phyloP scores from a whole-genome alignment of 176 grass and related monocot genomes.

The Canna indica region DNA sequence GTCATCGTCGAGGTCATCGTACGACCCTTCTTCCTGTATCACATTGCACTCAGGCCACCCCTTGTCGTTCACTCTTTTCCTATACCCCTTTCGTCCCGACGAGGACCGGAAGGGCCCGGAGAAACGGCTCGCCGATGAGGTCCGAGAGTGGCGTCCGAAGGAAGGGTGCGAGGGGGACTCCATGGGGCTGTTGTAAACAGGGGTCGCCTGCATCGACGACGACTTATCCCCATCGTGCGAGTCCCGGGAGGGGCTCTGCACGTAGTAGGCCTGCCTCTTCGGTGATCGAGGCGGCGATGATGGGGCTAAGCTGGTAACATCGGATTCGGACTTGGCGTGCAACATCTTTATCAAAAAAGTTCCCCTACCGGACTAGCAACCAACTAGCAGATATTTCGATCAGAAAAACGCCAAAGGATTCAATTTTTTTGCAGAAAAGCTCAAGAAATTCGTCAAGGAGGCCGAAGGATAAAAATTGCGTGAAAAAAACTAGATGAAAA shows the following conservation, averaged over 20 bases:
- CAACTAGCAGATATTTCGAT: not conserved
- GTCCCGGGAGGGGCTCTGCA: constrained; percentile 81
- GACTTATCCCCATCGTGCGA: constrained; percentile 79
- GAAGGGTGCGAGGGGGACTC: constrained; percentile 77
- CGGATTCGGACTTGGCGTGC: constrained; percentile 68
- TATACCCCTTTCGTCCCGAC: constrained; percentile 23
- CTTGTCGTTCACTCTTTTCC: constrained; percentile 30
- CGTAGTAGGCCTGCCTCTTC: constrained; percentile 68
- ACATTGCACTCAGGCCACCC: constrained; percentile 60
- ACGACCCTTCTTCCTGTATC: constrained; percentile 50
- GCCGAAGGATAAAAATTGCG: not conserved
- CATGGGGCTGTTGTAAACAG: constrained; percentile 79
- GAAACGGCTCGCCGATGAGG: constrained; percentile 73
- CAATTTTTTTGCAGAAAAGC: not conserved
- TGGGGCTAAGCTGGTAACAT: constrained; percentile 57
- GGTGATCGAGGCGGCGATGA: constrained; percentile 65
- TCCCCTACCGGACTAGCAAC: too few species aligned
- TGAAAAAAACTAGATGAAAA: not conserved
- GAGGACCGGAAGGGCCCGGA: constrained; percentile 49
- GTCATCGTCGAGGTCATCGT: constrained; percentile 39
- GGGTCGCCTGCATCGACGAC: constrained; percentile 60
- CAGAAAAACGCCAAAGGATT: not conserved
- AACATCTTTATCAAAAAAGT: constrained; percentile 39
- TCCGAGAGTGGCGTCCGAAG: constrained; percentile 57
- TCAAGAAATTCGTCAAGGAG: not conserved